Conservation (phyloP, 495 filamentous ascomycete species). For the Melanomma pulvis-pyrius region DNA sequence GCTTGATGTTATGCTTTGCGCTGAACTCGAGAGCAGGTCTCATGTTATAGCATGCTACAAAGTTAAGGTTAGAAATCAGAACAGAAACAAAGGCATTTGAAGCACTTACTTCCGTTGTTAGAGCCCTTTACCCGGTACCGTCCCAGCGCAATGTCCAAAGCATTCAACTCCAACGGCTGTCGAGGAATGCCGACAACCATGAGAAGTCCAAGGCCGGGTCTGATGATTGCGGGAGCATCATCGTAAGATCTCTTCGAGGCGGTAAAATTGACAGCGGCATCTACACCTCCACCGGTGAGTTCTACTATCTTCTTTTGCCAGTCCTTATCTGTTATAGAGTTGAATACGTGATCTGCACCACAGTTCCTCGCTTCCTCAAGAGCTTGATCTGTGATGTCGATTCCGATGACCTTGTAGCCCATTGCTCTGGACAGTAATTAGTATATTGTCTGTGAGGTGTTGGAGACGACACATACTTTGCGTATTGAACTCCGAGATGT, state of each 20-base stretch:
- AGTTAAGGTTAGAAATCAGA: not conserved
- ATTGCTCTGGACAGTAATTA: conserved; percentile 23
- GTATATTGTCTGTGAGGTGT: not conserved
- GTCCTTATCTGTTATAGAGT: conserved; percentile 37
- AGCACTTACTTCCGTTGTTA: conserved; percentile 38
- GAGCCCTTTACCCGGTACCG: conserved; percentile 30
- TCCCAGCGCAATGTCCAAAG: conserved; percentile 37
- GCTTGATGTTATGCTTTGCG: conserved; percentile 39
- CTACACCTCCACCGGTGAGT: conserved; percentile 39
- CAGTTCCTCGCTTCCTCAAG: conserved; percentile 38
- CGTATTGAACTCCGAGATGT: conserved; percentile 41
- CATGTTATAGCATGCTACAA: conserved; percentile 39
- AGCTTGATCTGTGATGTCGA: conserved; percentile 38
- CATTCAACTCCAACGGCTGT: conserved; percentile 34
- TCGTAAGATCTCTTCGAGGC: conserved; percentile 42
- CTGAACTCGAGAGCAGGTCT: conserved; percentile 37
- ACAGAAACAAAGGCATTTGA: not conserved
- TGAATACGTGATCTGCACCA: conserved; percentile 42
- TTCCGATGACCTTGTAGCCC: conserved; percentile 41
- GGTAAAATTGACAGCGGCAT: conserved; percentile 42
- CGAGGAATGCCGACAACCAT: conserved; percentile 43
- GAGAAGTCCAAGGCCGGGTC: conserved; percentile 34
- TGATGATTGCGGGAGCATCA: conserved; percentile 36
- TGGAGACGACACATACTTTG: conserved; percentile 27
- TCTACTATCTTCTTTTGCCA: conserved; percentile 36